Conservation (phyloP, 2,329 filamentous ascomycete genomes). For the Neofusicoccum sp. region DNA sequence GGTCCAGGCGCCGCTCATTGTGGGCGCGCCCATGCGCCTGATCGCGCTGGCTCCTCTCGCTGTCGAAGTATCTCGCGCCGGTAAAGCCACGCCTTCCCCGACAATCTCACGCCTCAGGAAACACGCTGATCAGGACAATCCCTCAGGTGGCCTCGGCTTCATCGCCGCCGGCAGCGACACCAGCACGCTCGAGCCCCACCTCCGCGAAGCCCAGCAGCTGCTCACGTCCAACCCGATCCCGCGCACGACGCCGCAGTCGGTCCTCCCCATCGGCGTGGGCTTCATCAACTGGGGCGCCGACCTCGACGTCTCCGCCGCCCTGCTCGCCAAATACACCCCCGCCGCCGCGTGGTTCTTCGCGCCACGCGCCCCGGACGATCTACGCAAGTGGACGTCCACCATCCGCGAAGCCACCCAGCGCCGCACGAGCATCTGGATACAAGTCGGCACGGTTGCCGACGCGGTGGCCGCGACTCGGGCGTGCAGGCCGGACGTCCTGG, state of each 20-base stretch:
- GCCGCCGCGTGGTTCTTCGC: constrained; percentile 68
- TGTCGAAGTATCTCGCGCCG: constrained; percentile 57
- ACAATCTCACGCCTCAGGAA: background rate
- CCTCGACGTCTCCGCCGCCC: constrained; percentile 47
- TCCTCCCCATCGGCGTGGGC: constrained; percentile 58
- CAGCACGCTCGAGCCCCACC: constrained; percentile 30
- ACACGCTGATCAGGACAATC: background rate
- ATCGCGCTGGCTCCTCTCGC: constrained; percentile 58
- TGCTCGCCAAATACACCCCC: constrained; percentile 55
- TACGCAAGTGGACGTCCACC: constrained; percentile 32
- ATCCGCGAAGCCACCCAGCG: constrained; percentile 32
- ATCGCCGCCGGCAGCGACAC: constrained; percentile 45
- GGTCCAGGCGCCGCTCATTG: constrained; percentile 57
- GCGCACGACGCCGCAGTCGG: constrained; percentile 20
- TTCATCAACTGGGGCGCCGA: constrained; percentile 57
- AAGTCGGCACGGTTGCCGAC: constrained; percentile 59
- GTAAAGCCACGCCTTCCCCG: constrained; percentile 25
- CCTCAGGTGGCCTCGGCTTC: constrained; percentile 47
- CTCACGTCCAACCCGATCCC: constrained; percentile 33
- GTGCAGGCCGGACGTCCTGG: constrained; percentile 56
- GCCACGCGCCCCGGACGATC: constrained; percentile 44
- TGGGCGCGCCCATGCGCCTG: constrained; percentile 67
- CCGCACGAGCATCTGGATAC: constrained; percentile 55
- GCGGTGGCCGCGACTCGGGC: constrained; percentile 51
- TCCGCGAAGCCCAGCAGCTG: constrained; percentile 26